Percentiles rank a stretch among this genome's conserved stretches.
phyloP scores from a whole-genome alignment of 495 filamentous ascomycete species.

The Aspergillus coremiiformis region DNA sequence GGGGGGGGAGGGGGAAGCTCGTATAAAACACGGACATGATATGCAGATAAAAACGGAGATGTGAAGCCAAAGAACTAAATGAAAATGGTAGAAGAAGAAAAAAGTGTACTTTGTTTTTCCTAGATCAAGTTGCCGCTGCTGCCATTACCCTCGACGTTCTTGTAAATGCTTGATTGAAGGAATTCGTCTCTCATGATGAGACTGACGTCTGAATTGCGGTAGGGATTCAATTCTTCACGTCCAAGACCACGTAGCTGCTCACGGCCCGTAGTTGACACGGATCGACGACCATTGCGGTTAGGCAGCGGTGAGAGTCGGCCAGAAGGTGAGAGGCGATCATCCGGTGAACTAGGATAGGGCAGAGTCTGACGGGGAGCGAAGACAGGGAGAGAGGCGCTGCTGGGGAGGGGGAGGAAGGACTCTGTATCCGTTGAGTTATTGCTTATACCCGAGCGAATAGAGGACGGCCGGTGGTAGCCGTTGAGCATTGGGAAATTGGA shows the following conservation, averaged over 20 bases:
- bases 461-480: conserved; percentile 17
- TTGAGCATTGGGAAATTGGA: conserved; percentile 22
- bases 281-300: conserved; percentile 8
- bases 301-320: conserved; percentile 12
- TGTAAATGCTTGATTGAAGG: conserved; percentile 23
- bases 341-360: conserved; percentile 13
- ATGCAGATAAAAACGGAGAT: background rate
- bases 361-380: conserved; percentile 31
- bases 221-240: conserved; percentile 32
- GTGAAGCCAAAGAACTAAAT: background rate
- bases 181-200: conserved; percentile 37
- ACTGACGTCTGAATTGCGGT: conserved; percentile 38
- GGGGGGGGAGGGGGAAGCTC: background rate
- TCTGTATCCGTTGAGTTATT: conserved; percentile 29
- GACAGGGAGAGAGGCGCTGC: conserved; percentile 26
- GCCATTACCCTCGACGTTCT: conserved; percentile 10
- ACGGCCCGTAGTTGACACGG: conserved; percentile 27
- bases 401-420: conserved; percentile 22
- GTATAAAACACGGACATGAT: background rate
- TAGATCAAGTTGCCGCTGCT: background rate
- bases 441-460: conserved; percentile 27
- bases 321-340: conserved; percentile 10
- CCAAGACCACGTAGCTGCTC: conserved; percentile 34
- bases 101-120: no score
- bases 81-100: background rate